These are phyloP conservation scores for Hepatocystis sp. DNA, from an alignment of 169 alveolate genomes.

Conservation along the genomic window DNA sequence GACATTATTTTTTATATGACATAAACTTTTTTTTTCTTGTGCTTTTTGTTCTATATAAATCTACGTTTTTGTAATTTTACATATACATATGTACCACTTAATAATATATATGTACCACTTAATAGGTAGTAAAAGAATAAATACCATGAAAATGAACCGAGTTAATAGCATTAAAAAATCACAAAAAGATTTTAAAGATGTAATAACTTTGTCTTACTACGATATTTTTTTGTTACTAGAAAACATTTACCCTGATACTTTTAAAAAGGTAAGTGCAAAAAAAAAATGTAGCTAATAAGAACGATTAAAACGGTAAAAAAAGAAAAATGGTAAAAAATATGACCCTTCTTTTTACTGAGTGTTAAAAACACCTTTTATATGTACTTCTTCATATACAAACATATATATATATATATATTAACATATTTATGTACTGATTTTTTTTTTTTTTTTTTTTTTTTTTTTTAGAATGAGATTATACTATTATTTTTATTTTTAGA, in stretches of 20 bases:
- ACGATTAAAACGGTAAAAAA: background rate
- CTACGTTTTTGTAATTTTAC: too few relatives aligned
- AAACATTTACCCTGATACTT: conserved; percentile 52
- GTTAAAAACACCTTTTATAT: too few relatives aligned
- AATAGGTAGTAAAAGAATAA: conserved; percentile 32
- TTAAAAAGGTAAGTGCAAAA: conserved; percentile 27
- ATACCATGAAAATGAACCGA: conserved; percentile 27
- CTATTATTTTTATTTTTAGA: conserved; percentile 49
- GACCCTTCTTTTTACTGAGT: background rate
- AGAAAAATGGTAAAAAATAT: background rate
- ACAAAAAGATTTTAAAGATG: conserved; percentile 23
- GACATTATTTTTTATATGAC: background rate
- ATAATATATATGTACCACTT: too few relatives aligned
- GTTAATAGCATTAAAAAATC: conserved; percentile 8
- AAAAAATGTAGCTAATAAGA: too few relatives aligned
- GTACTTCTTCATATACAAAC: background rate
- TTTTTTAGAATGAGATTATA: conserved; percentile 47
- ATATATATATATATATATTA: conserved; percentile 5
- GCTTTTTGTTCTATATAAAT: too few relatives aligned
- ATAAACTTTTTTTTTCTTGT: background rate
- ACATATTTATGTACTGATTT: background rate
- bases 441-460: background rate
- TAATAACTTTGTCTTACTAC: conserved; percentile 40
- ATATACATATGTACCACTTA: too few relatives aligned
- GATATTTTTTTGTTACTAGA: conserved; percentile 45